These are phyloP conservation scores for Thuidium tamariscinum DNA, from an alignment of 225 moss, liverwort and hornwort genomes.

Conservation along the genomic window DNA sequence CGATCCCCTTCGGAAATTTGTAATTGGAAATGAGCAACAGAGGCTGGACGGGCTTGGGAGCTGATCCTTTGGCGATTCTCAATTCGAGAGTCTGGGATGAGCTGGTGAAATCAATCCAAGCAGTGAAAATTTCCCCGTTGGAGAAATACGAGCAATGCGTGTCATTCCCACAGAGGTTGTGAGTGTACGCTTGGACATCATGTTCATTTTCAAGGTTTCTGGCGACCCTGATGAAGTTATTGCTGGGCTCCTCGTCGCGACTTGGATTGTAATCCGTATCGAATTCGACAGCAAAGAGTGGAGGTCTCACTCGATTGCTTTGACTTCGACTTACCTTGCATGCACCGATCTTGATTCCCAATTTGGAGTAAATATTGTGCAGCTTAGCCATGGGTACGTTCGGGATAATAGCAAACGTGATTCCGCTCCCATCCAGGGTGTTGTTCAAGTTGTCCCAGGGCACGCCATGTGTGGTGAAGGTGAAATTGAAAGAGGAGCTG, in stretches of 20 bases:
- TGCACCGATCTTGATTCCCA: not conserved
- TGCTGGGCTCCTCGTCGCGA: not conserved
- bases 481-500: not conserved
- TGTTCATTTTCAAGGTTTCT: not conserved
- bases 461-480: not conserved
- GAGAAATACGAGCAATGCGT: not conserved
- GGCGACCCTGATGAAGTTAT: not conserved
- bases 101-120: not conserved
- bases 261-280: not conserved
- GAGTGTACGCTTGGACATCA: not conserved
- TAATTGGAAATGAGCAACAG: not conserved
- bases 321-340: not conserved
- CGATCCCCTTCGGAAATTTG: not conserved
- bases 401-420: accelerated
- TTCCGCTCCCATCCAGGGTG: not conserved
- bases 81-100: not conserved
- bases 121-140: not conserved
- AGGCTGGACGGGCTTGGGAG: not conserved
- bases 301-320: not conserved
- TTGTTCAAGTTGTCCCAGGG: not conserved
- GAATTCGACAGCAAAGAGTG: not conserved
- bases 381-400: not conserved
- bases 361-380: not conserved
- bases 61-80: not conserved
- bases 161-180: not conserved